Evolutionary conservation across 441 rosid genomes (phyloP), one percentile per base, ranked within the genome.

Genomic region (Biscutella auriculata): DNA sequence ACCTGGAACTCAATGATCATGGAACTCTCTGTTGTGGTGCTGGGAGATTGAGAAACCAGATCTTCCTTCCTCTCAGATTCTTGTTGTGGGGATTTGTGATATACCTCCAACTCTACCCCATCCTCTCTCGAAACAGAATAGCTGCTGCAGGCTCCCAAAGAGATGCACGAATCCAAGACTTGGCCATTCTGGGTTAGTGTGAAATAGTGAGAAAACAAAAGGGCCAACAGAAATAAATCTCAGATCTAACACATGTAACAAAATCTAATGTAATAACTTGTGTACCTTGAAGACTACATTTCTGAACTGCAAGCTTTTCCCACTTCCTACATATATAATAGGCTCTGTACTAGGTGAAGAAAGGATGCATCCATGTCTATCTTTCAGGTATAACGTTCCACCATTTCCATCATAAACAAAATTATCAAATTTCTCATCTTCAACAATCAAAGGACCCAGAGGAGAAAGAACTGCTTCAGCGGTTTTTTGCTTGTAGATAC

Each of bases 371-470:
- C 91, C 97, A 14, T 76, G 70, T 67, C 87, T 74, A 71, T 93
- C 97, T 70, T 78, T 85, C 57, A 93, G 77, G 69, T 69, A 73
- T 57, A 93, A 65, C 49, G 58, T 71, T 60, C 99, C 95, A 68
- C 96, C 99, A 49, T 77, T 74, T 70, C 99, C 99, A 74, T 93
- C 96, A 76, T 85, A 93, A 68, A 87, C 68, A 62, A 83, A 89
- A 69, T 87, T 76, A 63, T 77, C 77, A 71, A 72, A 82, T 34
- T 79, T 79, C 64, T 87, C 99, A 72, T 76, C 77, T 63, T 94
- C 99, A 69, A 77, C 86, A 60, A 94, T 84, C 60, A 94, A 73
- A 69, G 94, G 97, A 60, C 83, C 85, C 65, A 68, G 60, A 40
- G 99, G 99, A 63, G 95, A 89, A 34, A 93, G 74, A 16, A 79